Evolutionary conservation across 1,284 basidiomycete genomes (phyloP).

Genomic region (Singerocomus inundabilis): DNA sequence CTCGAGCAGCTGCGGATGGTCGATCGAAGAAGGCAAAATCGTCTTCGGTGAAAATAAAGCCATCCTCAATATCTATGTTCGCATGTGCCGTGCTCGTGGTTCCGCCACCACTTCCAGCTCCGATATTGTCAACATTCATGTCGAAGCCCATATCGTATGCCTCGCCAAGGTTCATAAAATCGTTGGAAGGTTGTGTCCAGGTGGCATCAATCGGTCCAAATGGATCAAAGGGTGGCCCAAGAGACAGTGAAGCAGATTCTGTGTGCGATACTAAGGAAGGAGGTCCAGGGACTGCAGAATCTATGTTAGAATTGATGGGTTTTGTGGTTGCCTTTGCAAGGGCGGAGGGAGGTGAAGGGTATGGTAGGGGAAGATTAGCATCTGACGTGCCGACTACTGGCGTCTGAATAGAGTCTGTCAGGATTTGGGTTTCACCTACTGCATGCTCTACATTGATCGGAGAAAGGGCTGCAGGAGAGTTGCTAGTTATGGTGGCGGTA

Average conservation of each 20-base stretch:
- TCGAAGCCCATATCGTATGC: constrained; percentile 45
- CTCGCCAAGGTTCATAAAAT: constrained; percentile 47
- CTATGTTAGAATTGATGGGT: constrained; percentile 27
- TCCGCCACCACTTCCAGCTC: constrained; percentile 30
- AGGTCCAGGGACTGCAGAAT: constrained; percentile 9
- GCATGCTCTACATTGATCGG: constrained; percentile 22
- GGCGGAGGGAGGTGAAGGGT: constrained; percentile 58
- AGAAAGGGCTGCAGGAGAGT: constrained; percentile 19
- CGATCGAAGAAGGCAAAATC: constrained; percentile 77
- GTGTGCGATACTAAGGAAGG: constrained; percentile 12
- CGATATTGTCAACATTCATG: constrained; percentile 44
- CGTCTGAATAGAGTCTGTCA: constrained; percentile 11
- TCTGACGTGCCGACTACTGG: constrained; percentile 17
- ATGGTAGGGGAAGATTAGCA: constrained; percentile 34
- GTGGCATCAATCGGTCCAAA: constrained; percentile 41
- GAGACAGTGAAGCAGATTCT: constrained; percentile 16
- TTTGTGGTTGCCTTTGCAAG: constrained; percentile 29
- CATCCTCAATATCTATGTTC: constrained; percentile 57
- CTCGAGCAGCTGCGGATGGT: constrained; percentile 34
- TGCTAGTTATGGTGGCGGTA: constrained; percentile 6
- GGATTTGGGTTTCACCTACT: constrained; percentile 18
- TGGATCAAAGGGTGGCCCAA: constrained; percentile 32
- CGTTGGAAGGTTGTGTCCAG: constrained; percentile 42
- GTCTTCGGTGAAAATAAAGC: constrained; percentile 75
- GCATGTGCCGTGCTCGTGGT: constrained; percentile 28